These are phyloP conservation scores for Trypanosoma platydactyli DNA, from an alignment of 208 protist genomes.

Conservation along the genomic window DNA sequence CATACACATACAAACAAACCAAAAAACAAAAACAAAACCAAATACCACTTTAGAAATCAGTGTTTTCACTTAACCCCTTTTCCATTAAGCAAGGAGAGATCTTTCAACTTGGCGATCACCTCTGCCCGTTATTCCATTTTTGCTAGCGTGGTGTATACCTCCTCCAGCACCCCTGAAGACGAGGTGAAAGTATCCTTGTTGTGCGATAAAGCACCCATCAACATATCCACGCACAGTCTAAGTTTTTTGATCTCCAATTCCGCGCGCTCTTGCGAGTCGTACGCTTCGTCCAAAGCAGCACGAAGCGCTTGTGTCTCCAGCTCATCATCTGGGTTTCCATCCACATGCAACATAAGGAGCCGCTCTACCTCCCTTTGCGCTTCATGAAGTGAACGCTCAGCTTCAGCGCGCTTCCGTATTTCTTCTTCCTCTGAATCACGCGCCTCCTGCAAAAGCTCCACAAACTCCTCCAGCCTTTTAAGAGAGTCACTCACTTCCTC, in stretches of 20 bases:
- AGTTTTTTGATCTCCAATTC: constrained; percentile 14
- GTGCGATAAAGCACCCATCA: constrained; percentile 11
- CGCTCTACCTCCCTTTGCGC: constrained; percentile 67
- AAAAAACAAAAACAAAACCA: constrained; percentile 4
- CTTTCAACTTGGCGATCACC: not conserved
- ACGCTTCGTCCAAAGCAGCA: constrained; percentile 7
- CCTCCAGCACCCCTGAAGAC: constrained; percentile 15
- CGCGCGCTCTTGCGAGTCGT: not conserved
- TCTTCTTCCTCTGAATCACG: constrained; percentile 66
- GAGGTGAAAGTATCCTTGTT: constrained; percentile 7
- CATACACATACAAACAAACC: too few species aligned
- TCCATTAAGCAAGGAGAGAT: not conserved
- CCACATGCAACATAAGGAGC: constrained; percentile 7
- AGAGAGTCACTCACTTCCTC: constrained; percentile 71
- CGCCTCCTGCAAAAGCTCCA: constrained; percentile 72
- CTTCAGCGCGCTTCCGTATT: constrained; percentile 46
- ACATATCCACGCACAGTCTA: not conserved
- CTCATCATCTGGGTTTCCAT: not conserved
- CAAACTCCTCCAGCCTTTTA: constrained; percentile 72
- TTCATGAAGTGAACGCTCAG: constrained; percentile 73
- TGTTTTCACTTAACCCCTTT: constrained; percentile 1
- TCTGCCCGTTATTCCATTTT: constrained; percentile 2
- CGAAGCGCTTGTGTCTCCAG: not conserved
- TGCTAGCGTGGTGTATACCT: not conserved
- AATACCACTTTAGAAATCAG: not conserved